A percentile compares a stretch with the other conserved stretches of the same genome.
These are phyloP conservation scores for Microdochium trichocladiopsis DNA, from an alignment of 2,329 filamentous ascomycete species.

Conservation along the genomic window DNA sequence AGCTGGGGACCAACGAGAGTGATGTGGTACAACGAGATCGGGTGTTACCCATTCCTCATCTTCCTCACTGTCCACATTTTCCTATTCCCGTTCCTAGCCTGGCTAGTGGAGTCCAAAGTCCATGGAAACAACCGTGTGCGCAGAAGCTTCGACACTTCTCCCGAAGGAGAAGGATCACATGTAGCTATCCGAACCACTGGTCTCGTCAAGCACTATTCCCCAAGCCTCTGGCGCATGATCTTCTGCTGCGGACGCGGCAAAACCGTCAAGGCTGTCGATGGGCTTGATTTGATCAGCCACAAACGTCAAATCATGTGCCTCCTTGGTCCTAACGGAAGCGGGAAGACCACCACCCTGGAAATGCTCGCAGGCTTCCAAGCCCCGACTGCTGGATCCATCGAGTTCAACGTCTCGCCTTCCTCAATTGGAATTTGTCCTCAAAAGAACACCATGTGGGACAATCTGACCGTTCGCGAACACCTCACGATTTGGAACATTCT, in stretches of 20 bases:
- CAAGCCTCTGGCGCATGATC: conserved; percentile 17
- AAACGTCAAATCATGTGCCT: conserved; percentile 58
- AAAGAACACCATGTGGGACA: conserved; percentile 70
- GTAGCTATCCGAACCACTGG: conserved; percentile 12
- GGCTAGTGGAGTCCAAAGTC: conserved; percentile 21
- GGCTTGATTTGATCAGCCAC: conserved; percentile 50
- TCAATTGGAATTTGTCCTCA: conserved; percentile 63
- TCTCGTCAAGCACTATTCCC: conserved; percentile 24
- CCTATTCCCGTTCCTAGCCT: conserved; percentile 20
- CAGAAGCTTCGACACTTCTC: conserved; percentile 11
- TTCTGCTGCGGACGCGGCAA: conserved; percentile 20
- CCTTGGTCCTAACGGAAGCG: conserved; percentile 63
- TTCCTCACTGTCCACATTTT: conserved; percentile 24
- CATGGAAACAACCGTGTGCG: conserved; percentile 26
- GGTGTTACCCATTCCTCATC: not conserved
- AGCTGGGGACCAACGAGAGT: not conserved
- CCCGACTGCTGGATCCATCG: conserved; percentile 52
- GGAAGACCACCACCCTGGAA: conserved; percentile 65
- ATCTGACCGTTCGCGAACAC: conserved; percentile 65
- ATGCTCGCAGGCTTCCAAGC: conserved; percentile 58
- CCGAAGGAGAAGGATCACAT: conserved; percentile 11
- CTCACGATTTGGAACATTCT: conserved; percentile 62
- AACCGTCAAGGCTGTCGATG: conserved; percentile 46
- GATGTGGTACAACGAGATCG: not conserved
- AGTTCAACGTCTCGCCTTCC: conserved; percentile 40